Base-by-base conservation (phyloP, 108 stramenopile species). In the Parietichytrium sp. region DNA sequence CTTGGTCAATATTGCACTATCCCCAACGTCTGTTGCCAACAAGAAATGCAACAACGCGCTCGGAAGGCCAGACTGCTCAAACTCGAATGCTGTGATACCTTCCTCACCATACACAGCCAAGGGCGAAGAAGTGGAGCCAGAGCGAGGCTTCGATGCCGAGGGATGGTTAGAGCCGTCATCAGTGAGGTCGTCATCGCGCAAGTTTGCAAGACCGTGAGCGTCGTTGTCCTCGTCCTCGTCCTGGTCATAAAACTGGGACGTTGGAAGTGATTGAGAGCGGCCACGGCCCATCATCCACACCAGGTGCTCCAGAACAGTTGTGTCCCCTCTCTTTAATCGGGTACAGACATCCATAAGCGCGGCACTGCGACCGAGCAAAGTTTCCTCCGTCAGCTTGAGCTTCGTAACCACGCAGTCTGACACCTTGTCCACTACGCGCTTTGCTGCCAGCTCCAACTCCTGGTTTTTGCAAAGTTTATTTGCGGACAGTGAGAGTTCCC, bases 241-340 rank as follows among this genome's bases (percentile, higher is more conserved):
- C 1, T 72, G 10, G 29, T 72, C 20, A 33, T 72, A 45, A 33
- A 10, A 6, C 33, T n/a, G 33, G 7, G 61, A 36, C n/a, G 29
- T 36, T n/a, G n/a, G n/a, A n/a, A n/a, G n/a, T n/a, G n/a, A n/a
- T 42, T n/a, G 36, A 6, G 61, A 31, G 13, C 61, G 29, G 42
- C 61, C 45, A 33, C 45, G 61, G 33, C 61, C 61, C 61, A 72
- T 72, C 61, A 72, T 72, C 61, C 61, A 72, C 15, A 72, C 61
- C 15, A 72, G 33, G 45, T 72, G 61, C 42, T 72, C 61, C 0
- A 72, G 61, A 10, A 72, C 61, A 23, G 61, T 45, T 20, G 36
- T 42, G 61, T 72, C 61, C 10, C 61, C 61, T 45, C 45, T 42
- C 6, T 42, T 33, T n/a, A 72, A 42, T 16, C 61, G 61, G 16